Evolutionary conservation across 2,329 filamentous ascomycete genomes (phyloP), one percentile per base, ranked within the genome.

Genomic region (Truncatella angustata): DNA sequence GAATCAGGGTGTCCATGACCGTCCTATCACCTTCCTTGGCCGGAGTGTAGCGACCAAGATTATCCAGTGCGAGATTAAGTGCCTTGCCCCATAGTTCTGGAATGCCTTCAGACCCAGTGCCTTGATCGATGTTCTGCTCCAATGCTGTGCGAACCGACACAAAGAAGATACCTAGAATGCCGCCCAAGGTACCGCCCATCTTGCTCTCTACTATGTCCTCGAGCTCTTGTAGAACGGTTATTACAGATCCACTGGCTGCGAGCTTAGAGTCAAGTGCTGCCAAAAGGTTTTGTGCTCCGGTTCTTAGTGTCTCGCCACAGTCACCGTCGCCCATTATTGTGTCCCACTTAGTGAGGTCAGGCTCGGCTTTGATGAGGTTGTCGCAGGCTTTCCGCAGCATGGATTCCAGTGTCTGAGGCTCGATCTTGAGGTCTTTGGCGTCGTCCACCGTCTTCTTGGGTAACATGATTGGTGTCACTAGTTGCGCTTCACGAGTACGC

Each of bases 281-380:
- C 2, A 80, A 62, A 6, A 81, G 62, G 3, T 67, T 67, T 4
- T 63, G 73, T 0, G 80, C 80, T 1, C 80, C 80, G 0, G 75
- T 77, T 67, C 79, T 77, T 50, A 84, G 70, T 3, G 79, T 82
- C 61, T 87, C 81, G 34, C 84, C 84, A 62, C 84, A 87, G 67
- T 87, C 84, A 10, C 84, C 84, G 59, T 86, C 84, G 32, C 82
- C 83, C 76, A 86, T 81, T 43, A 82, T 65, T 4, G 78, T 83
- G 63, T 86, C 82, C 77, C 80, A 86, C 54, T 71, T 77, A 1
- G 84, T 87, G 39, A 87, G 69, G 52, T 85, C 79, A 0, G 82
- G 82, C 63, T 87, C 84, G 3, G 83, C 81, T 7, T 70, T 70
- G 42, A 86, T 71, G 2, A 83, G 73, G 2, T 71, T 75, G 56